Base-by-base conservation (phyloP, 306 rosid genomes). In the Chamaecrista fasciculata region DNA sequence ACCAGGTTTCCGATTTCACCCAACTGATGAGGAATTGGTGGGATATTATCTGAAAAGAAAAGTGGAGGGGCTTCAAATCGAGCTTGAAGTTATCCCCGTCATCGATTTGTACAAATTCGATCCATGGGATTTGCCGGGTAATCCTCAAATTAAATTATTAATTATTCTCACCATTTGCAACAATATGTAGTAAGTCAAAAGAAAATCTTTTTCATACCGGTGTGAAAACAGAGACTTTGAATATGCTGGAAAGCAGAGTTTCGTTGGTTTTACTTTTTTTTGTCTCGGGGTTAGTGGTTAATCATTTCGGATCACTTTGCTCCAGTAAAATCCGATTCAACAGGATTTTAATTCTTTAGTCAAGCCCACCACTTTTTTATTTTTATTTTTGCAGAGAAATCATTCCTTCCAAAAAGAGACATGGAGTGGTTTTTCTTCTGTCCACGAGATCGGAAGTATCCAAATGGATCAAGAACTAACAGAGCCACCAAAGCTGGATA, bases 341-440 rank as follows among this genome's bases (percentile, higher is more conserved):
- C 18, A 36, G 68, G 59, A 43, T 52, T 76, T 31, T 8, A 16
- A 59, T 18, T 66, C 67, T 55, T 24, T 66, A 48, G 66, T 77
- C 69, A 62, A 71, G 62, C 56, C 25, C 48, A 34, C 66, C 8
- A 48, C 59, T 46, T 53, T 59, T 48, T 18, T 8, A 16, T 34
- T 34, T 29, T 33, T 43, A 23, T 37, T 40, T 53, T 43, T 70
- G 86, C 84, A 92, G 98, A 89, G 67, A 89, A 92, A 78, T 92
- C 95, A 4, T 92, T 92, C 80, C 89, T 92, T 31, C 98, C 96
- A 0, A 81, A 70, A 47, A 69, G 88, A 77, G 96, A 92, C 47
- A 82, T 92, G 98, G 98, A 92, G 53, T 92, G 98, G 98, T 92
- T 89, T 64, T 92, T 92, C 91, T 92, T 89, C 84, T 86, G 98